phyloP scores from a whole-genome alignment of 2,329 filamentous ascomycete species.

The Aspergillus jensenii region DNA sequence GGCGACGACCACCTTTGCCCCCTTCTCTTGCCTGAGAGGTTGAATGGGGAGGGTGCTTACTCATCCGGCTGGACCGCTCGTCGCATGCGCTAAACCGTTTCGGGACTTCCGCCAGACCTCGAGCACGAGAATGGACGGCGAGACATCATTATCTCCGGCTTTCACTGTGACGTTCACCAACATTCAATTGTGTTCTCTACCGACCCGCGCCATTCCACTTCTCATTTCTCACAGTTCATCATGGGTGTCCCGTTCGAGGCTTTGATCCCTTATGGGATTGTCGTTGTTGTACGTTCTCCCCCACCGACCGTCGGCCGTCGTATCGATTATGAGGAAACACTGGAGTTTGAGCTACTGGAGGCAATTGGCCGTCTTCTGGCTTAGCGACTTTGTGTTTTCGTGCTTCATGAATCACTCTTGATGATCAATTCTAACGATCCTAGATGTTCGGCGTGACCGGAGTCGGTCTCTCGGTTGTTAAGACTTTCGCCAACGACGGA shows the following conservation, averaged over 20 bases:
- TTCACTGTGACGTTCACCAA: constrained; percentile 11
- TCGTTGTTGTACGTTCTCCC: constrained; percentile 54
- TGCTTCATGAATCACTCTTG: background rate
- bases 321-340: background rate
- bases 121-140: constrained; percentile 19
- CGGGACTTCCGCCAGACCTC: constrained; percentile 29
- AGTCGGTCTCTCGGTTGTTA: constrained; percentile 57
- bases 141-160: constrained; percentile 16
- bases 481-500: constrained; percentile 62
- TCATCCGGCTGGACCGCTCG: constrained; percentile 25
- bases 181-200: constrained; percentile 14
- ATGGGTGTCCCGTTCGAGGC: constrained; percentile 70
- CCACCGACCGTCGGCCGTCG: constrained; percentile 13
- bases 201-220: background rate
- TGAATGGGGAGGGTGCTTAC: constrained; percentile 35
- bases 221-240: constrained; percentile 16
- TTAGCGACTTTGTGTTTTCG: background rate
- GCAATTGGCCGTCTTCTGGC: background rate
- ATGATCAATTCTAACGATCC: constrained; percentile 18
- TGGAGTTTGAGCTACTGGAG: background rate
- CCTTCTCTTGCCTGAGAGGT: constrained; percentile 36
- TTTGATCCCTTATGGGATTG: constrained; percentile 63
- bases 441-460: constrained; percentile 64
- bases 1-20: constrained; percentile 29
- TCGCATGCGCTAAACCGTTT: constrained; percentile 30